Evolutionary conservation across 768 basidiomycete species (phyloP).

Genomic region (Chiua virens): DNA sequence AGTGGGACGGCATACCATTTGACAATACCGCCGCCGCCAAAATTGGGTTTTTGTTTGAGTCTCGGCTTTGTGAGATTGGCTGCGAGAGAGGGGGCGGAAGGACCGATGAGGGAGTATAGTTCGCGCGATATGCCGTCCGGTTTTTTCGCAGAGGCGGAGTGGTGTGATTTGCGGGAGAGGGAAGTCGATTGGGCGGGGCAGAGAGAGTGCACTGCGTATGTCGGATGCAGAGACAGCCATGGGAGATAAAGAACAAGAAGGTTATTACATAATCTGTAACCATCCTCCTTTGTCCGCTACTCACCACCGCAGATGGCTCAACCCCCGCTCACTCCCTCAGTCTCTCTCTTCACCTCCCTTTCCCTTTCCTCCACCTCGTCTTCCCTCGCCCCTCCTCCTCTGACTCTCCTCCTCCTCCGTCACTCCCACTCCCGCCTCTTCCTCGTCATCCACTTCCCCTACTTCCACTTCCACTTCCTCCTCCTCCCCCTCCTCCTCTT

Average conservation of each 20-base stretch:
- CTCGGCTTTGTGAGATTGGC: constrained; percentile 78
- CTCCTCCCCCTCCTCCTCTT: not conserved
- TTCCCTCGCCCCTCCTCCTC: not conserved
- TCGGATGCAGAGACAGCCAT: constrained; percentile 79
- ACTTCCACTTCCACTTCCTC: not conserved
- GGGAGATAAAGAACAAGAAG: not conserved
- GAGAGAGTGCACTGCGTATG: constrained; percentile 78
- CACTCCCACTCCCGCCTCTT: not conserved
- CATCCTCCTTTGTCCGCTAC: too few species aligned
- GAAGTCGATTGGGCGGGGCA: constrained; percentile 44
- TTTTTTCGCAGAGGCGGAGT: constrained; percentile 47
- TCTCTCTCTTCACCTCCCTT: not conserved
- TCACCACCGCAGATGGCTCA: too few species aligned
- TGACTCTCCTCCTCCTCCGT: not conserved
- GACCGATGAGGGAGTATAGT: constrained; percentile 93
- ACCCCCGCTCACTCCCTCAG: too few species aligned
- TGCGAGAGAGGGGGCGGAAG: constrained; percentile 82
- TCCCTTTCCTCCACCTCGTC: too few species aligned
- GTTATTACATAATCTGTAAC: too few species aligned
- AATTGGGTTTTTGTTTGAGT: constrained; percentile 83
- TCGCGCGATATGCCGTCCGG: constrained; percentile 93
- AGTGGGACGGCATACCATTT: constrained; percentile 59
- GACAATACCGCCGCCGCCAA: constrained; percentile 58
- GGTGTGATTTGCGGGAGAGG: constrained; percentile 44
- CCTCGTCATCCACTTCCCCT: not conserved